These are phyloP conservation scores for Suillus weaverae DNA, from an alignment of 768 basidiomycete genomes.

Conservation along the genomic window DNA sequence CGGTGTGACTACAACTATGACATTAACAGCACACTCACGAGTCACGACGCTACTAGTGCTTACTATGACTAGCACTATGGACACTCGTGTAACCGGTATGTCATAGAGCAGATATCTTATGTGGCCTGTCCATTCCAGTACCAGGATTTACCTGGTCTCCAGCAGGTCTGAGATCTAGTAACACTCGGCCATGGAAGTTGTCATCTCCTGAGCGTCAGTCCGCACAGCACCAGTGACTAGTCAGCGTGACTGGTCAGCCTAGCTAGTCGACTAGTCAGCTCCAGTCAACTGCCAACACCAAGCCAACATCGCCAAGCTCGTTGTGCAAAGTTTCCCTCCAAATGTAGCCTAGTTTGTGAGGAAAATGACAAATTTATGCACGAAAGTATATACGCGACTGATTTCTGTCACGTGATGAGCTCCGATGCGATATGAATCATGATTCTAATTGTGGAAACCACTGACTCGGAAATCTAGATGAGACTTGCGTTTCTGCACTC, in stretches of 20 bases:
- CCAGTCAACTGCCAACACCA: not conserved
- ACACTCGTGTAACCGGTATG: not conserved
- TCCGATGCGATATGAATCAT: not conserved
- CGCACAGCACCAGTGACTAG: not conserved
- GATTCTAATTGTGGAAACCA: constrained; percentile 10
- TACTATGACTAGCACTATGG: too few relatives aligned
- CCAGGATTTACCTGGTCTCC: not conserved
- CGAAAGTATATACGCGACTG: not conserved
- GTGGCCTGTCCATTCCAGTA: too few relatives aligned
- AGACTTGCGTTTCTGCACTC: constrained; percentile 8
- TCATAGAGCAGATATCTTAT: not conserved
- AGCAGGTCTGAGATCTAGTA: not conserved
- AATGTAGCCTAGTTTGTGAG: not conserved
- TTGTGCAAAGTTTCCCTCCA: not conserved
- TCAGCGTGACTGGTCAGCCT: not conserved
- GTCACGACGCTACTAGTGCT: too few relatives aligned
- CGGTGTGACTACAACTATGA: not conserved
- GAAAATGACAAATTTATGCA: not conserved
- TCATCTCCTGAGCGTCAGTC: not conserved
- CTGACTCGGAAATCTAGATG: constrained; percentile 11
- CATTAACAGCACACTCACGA: not conserved
- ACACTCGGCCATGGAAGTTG: not conserved
- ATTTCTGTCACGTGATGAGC: constrained; percentile 5
- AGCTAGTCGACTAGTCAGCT: too few relatives aligned
- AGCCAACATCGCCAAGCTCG: too few relatives aligned